Base-by-base conservation (phyloP, 176 grass and related monocot genomes). In the Pontederia paniculata region DNA sequence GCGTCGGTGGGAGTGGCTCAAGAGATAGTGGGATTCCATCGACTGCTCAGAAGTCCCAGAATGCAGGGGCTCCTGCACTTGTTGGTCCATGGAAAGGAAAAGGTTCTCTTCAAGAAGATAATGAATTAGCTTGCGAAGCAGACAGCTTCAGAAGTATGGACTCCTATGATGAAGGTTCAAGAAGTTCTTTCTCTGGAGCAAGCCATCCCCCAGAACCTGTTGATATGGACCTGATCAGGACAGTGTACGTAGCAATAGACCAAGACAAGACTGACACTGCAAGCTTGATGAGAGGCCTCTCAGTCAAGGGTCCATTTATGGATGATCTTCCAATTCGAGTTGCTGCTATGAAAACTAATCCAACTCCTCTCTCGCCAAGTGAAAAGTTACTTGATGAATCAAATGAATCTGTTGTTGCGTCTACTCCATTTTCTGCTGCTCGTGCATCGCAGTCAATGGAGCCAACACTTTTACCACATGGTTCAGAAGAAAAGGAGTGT, bases 211-310 rank as follows among this genome's bases (percentile, higher is more conserved):
- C 53, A 15, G 90, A 96, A 63, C 90, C 90, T 7, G 69, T 87
- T 54, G 90, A 96, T 63, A 86, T 85, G 79, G 90, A 96, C 56
- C 78, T 83, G 23, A 83, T 96, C 78, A 96, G 86, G 70, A 86
- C 86, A 6, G 90, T 89, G 10, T 96, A 89, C 48, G 90, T 96
- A 8, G 82, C 90, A 11, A 87, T 96, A 5, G 86, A 89, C 0
- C 84, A 96, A 70, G 76, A 86, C 22, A 89, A 84, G 53, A 64
- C 85, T 0, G 76, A 89, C 61, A 55, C 54, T 21, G 63, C 67
- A 44, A 73, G 70, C 47, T 17, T 86, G 23, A 73, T 86, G 64
- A 79, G 73, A 71, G 78, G 89, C 22, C 42, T 85, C 2, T 85
- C 84, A 1, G 62, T 60, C 50, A 95, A 95, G 73, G 81, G 72